Evolutionary conservation across 495 filamentous ascomycete genomes (phyloP), one percentile per base, ranked within the genome.

Genomic region (Apiosordaria backusii): DNA sequence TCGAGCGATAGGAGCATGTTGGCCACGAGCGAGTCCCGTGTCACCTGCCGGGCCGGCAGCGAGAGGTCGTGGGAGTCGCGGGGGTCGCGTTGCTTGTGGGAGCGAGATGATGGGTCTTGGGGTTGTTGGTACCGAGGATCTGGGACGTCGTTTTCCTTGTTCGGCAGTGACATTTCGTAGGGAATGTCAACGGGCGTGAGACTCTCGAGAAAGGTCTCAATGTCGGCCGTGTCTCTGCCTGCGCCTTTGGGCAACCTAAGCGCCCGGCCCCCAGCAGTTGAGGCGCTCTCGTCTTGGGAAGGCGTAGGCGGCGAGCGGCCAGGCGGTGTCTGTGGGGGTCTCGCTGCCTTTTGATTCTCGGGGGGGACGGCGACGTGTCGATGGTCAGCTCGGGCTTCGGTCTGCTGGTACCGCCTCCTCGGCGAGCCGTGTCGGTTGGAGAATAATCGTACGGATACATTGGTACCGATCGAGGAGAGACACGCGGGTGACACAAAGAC

Each of bases 1-100:
- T 96, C 92, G 65, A 97, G 85, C 19, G 93, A 96, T 29, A 93
- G 84, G 15, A 97, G 85, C 87, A 97, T 92, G 72, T 96, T 93
- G 76, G 93, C 90, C 54, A 97, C 90, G 57, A 97, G 87, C 23
- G 93, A 97, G 69, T 92, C 90, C 60, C 93, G 87, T 26, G 88
- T 88, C 67, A 89, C 87, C 74, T 92, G 88, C 64, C 88, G 82
- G 59, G 89, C 82, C 7, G 89, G 87, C 60, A 96, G 80, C 35
- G 92, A 92, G 60, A 97, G 81, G 76, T 97, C 93, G 80, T 97
- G 93, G 25, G 93, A 94, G 74, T 97, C 92, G 59, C 89, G 85
- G 18, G 67, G 62, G 63, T 65, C 65, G 35, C 6, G 35, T 13
- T 45, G 35, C 55, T 40, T 61, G 15, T 50, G 55, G 64, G 61